These are phyloP conservation scores for Fusarium agapanthi DNA, from an alignment of 2,329 filamentous ascomycete species.

Conservation along the genomic window DNA sequence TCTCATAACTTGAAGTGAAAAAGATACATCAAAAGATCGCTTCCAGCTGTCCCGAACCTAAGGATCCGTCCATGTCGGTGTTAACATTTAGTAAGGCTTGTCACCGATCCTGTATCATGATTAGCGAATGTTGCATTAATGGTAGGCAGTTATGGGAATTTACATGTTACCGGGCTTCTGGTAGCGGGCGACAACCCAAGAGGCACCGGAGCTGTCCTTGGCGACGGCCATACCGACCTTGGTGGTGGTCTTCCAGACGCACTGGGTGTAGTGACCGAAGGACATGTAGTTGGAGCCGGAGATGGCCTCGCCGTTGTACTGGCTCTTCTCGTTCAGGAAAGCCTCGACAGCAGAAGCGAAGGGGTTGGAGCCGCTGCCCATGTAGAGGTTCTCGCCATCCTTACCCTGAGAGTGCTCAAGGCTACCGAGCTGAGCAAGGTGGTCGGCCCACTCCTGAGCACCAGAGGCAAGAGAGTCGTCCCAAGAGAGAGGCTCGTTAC, in stretches of 20 bases:
- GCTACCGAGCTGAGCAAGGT: slow-evolving; percentile 31
- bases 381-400: slow-evolving; percentile 41
- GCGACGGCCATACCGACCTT: slow-evolving; percentile 39
- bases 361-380: slow-evolving; percentile 24
- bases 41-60: slow-evolving; percentile 6
- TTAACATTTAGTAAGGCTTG: slow-evolving; percentile 30
- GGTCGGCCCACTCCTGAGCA: slow-evolving; percentile 37
- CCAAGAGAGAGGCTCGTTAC: slow-evolving; percentile 30
- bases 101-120: slow-evolving; percentile 27
- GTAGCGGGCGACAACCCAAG: slow-evolving; percentile 40
- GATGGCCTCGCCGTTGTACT: slow-evolving; percentile 35
- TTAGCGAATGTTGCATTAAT: slow-evolving; percentile 15
- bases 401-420: slow-evolving; percentile 29
- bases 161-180: slow-evolving; percentile 39
- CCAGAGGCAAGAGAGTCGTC: slow-evolving; percentile 33
- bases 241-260: slow-evolving; percentile 38
- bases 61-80: background rate
- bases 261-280: slow-evolving; percentile 41
- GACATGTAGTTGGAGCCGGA: slow-evolving; percentile 29
- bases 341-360: slow-evolving; percentile 30
- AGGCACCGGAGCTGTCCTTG: slow-evolving; percentile 21
- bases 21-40: slow-evolving; percentile 32
- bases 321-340: slow-evolving; percentile 38
- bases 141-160: background rate
- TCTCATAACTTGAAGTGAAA: slow-evolving; percentile 17